Base-by-base conservation (phyloP, 148 eudicot species). In the Vaccinium darrowii region DNA sequence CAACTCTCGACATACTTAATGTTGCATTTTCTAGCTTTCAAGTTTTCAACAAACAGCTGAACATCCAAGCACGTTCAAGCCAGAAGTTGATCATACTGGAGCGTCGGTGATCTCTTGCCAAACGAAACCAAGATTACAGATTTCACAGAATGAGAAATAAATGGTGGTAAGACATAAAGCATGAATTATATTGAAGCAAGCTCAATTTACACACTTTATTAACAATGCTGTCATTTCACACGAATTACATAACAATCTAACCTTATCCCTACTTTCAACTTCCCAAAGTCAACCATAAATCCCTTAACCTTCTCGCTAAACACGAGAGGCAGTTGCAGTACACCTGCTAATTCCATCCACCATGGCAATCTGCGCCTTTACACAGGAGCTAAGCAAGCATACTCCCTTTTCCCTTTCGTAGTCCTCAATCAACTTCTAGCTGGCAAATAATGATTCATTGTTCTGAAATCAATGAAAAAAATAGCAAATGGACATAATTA, bases 401-500 rank as follows among this genome's bases (percentile, higher is more conserved):
- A 57, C 51, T n/a, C 18, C 23, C 49, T 56, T 30, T 54, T 30
- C 23, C 65, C 30, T 79, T 80, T 36, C 0, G 27, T 1, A 58
- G 15, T 27, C 12, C 43, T 27, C 36, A 69, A 69, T 69, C 27
- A 58, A 58, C 71, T 80, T 36, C 52, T 33, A 16, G 49, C 5
- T 30, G 14, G 10, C 49, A 79, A 56, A 56, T 18, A 8, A 18
- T 18, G 4, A 10, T 16, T 80, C 82, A 80, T 57, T 56, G 16
- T 19, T 18, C 82, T 80, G 51, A 51, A 33, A 36, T 49, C 15
- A 52, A 27, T 14, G 8, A 33, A 11, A 62, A 74, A 19, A 47
- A 53, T 12, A 36, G 54, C n/a, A 23, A 49, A 69, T 82, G 21
- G 74, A 7, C 11, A 54, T 53, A 27, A 53, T 65, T 85, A 92